phyloP scores from a whole-genome alignment of 768 basidiomycete genomes.

The Leccinellum luteum region DNA sequence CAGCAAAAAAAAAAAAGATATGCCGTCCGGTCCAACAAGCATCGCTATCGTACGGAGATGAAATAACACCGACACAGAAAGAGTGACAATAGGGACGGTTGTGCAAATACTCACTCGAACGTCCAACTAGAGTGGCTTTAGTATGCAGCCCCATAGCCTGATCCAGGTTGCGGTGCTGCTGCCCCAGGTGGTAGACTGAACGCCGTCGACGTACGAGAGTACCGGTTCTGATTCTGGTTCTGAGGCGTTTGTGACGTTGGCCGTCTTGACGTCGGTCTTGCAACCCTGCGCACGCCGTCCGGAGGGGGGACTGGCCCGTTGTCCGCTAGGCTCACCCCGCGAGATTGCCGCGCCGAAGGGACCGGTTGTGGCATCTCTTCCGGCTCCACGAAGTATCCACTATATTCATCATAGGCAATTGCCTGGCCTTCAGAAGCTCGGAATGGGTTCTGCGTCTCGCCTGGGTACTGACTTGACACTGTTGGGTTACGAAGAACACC shows the following conservation, averaged over 20 bases:
- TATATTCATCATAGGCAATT: constrained; percentile 38
- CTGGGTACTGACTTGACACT: constrained; percentile 37
- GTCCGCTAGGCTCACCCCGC: constrained; percentile 80
- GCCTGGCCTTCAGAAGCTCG: constrained; percentile 44
- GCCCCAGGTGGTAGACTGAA: constrained; percentile 71
- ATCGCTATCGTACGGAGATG: constrained; percentile 1
- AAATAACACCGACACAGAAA: constrained; percentile 1
- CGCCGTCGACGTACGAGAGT: constrained; percentile 58
- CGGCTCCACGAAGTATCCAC: constrained; percentile 33
- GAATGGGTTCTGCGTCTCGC: constrained; percentile 59
- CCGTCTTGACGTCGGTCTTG: constrained; percentile 54
- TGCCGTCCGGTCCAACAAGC: constrained; percentile 11
- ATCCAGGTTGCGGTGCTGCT: constrained; percentile 53
- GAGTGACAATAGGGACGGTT: neutral
- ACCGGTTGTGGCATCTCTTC: constrained; percentile 33
- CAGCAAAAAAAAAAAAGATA: constrained; percentile 5
- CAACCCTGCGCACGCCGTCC: constrained; percentile 77
- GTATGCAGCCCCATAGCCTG: constrained; percentile 14
- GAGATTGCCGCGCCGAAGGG: constrained; percentile 26
- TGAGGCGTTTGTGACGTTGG: constrained; percentile 54
- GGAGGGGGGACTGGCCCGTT: constrained; percentile 78
- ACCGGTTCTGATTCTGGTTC: constrained; percentile 50
- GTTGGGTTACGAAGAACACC: constrained; percentile 41
- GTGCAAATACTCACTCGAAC: constrained; percentile 1
- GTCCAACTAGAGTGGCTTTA: constrained; percentile 7